A percentile compares a stretch with the other conserved stretches of the same genome.
Conservation (phyloP, 805 yeast species). For the Kluyveromyces starmeri region DNA sequence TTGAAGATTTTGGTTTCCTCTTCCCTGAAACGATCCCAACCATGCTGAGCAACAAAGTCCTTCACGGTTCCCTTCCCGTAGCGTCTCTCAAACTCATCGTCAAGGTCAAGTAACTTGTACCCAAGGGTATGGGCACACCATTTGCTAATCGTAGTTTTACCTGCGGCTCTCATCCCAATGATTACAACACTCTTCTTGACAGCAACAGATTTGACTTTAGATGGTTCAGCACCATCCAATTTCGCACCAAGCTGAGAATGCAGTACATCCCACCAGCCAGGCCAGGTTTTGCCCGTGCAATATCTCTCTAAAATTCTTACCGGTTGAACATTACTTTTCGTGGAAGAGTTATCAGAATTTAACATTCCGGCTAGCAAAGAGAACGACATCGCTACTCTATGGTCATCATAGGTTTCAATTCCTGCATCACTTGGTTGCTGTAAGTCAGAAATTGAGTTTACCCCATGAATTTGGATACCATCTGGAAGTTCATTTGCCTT, state of each 20-base stretch:
- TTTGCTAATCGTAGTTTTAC: constrained; percentile 77
- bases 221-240: constrained; percentile 65
- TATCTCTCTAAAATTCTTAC: constrained; percentile 77
- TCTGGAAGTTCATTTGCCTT: constrained; percentile 77
- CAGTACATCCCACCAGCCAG: constrained; percentile 98
- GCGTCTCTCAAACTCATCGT: constrained; percentile 54
- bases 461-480: constrained; percentile 82
- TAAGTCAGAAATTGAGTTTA: constrained; percentile 38
- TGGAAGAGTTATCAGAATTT: constrained; percentile 10
- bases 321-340: constrained; percentile 31
- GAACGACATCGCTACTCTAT: constrained; percentile 96
- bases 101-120: constrained; percentile 66
- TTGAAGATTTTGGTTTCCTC: constrained; percentile 52
- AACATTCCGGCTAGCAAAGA: constrained; percentile 76
- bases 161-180: constrained; percentile 98
- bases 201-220: constrained; percentile 9
- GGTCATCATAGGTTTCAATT: constrained; percentile 82
- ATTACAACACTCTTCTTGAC: constrained; percentile 48
- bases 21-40: constrained; percentile 85
- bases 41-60: constrained; percentile 49
- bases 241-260: constrained; percentile 56
- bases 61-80: constrained; percentile 41
- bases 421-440: constrained; percentile 52
- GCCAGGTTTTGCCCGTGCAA: constrained; percentile 98
- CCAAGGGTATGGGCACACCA: constrained; percentile 69